These are phyloP conservation scores for Canavalia gladiata DNA, from an alignment of 306 rosid species.

Conservation along the genomic window DNA sequence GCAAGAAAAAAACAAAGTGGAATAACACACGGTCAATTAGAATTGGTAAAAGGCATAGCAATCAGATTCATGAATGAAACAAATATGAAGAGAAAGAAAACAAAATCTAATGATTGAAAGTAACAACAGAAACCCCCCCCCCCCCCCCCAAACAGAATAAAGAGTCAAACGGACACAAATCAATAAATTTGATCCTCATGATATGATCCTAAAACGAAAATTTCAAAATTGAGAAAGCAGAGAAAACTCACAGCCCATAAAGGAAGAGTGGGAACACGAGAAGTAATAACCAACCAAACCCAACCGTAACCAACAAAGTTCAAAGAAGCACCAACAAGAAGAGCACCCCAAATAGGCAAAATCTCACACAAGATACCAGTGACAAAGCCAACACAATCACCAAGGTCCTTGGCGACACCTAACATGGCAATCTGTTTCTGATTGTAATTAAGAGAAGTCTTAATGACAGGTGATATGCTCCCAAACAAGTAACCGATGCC, in stretches of 20 bases:
- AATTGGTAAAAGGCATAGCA: neutral
- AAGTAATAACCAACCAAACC: conserved; percentile 86
- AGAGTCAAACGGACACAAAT: neutral
- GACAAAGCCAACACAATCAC: conserved; percentile 81
- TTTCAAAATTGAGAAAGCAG: neutral
- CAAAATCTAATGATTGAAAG: conserved; percentile 24
- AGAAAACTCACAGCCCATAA: conserved; percentile 81
- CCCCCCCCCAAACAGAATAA: neutral
- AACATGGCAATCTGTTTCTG: conserved; percentile 75
- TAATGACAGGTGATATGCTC: conserved; percentile 84
- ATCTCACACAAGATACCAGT: conserved; percentile 83
- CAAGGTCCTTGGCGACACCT: conserved; percentile 95
- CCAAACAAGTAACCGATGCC: conserved; percentile 92
- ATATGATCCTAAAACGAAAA: neutral
- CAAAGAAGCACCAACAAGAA: conserved; percentile 74
- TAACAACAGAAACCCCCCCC: conserved; percentile 32
- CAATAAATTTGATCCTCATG: neutral
- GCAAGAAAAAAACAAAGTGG: neutral
- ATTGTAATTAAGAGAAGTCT: conserved; percentile 70
- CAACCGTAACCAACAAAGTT: conserved; percentile 83
- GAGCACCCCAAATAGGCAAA: conserved; percentile 77
- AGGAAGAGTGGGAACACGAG: conserved; percentile 65
- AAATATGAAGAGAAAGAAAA: neutral
- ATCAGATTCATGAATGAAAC: conserved; percentile 12
- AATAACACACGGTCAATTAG: neutral